Evolutionary conservation across 805 yeast species (phyloP), one percentile per base, ranked within the genome.

Genomic region (Tetrapisispora phaffii): DNA sequence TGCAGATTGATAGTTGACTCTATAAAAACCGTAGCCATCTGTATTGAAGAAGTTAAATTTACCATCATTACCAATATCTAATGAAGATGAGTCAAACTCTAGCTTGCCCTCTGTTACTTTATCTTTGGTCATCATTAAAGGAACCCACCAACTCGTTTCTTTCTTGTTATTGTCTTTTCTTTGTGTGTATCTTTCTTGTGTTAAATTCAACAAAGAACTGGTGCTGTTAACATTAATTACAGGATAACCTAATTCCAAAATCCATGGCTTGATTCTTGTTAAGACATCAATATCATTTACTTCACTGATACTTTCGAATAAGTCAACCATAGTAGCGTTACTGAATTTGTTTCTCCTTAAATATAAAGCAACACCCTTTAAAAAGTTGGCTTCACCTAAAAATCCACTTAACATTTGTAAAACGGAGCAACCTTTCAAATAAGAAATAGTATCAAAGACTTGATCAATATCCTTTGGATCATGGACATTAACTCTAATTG

Each of bases 401-500:
- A 76, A 75, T 52, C 74, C 76, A 32, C 89, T 77, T 46, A 85
- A 70, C 95, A 86, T 86, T 58, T 80, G 72, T 47, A 85, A 78
- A 24, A 82, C 71, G 22, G 89, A 80, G 7, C 88, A 84, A 46
- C 95, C 95, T 67, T 85, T 85, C 51, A 79, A 67, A 63, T 85
- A 85, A 4, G 93, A 84, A 46, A 85, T 85, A 29, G 79, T 79
- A 58, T 85, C 95, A 60, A 85, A 85, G 17, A 84, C 79, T 66
- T 85, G 89, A 60, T 82, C 84, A 50, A 85, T 80, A 54, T 85
- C 93, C 50, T 77, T 75, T 4, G 90, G 90, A 57, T 80, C 77
- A 53, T 74, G 66, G n/a, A 86, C 86, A 12, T 84, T 83, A 8
- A 85, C 94, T 63, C 84, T 85, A 48, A 85, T 79, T 7, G 95